Evolutionary conservation across 176 grass and related monocot genomes (phyloP), one percentile per base, ranked within the genome.

Genomic region (Eleusine coracana): DNA sequence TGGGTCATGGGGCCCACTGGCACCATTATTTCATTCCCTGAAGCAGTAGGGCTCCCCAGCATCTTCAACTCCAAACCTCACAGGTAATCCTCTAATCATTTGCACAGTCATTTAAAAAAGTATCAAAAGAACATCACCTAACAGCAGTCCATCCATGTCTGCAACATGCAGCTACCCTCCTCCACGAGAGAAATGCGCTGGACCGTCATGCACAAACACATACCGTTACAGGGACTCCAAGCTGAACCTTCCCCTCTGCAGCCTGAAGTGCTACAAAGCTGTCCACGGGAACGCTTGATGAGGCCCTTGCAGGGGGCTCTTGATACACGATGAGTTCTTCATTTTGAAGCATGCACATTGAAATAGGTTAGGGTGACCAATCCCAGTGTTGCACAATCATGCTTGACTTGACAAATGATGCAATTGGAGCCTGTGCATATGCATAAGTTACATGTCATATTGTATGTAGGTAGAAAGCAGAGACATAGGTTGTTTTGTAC

Each of bases 1-100:
- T 98, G 92, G 90, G 92, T 95, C 48, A 91, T 88, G 73, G 96
- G 96, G 1, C 92, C 90, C 18, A 90, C 71, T 0, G 90, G 96
- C 41, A 98, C 87, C 0, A 59, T 88, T 31, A 87, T 98, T 82
- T 90, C 84, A 1, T 98, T 98, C 80, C 90, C 90, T 74, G 86
- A 93, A n/a, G 85, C 84, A 66, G 27, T 98, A 81, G 92, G 88
- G 42, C 88, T 98, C 45, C 96, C 96, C 50, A 93, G 86, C 84
- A 89, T 98, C 84, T 93, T 98, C 81, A 71, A 84, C 64, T 93
- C 92, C 67, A 93, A 95, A 39, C 92, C 88, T 14, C 78, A 76
- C 79, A 91, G 84, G 96, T 95, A n/a, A 29, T 41, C 73, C 52
- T 84, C 40, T 0, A 34, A 79, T 18, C 17, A 60, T 78, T 39